These are phyloP conservation scores for Solanum acaule DNA, from an alignment of 257 asterid species.

Conservation along the genomic window DNA sequence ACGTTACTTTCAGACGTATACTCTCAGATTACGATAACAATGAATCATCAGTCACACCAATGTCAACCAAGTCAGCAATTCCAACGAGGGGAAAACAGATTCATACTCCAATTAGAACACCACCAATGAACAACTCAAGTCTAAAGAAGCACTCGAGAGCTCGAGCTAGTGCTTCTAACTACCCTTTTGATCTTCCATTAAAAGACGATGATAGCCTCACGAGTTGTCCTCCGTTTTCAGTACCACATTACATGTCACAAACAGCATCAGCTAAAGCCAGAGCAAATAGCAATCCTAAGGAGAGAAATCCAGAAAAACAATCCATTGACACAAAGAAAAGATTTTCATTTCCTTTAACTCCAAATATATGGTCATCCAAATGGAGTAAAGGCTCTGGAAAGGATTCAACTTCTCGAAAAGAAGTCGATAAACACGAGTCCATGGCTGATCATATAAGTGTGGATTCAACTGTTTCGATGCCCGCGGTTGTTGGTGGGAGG, in stretches of 20 bases:
- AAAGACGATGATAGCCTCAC: constrained; percentile 85
- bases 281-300: constrained; percentile 73
- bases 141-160: constrained; percentile 26
- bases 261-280: constrained; percentile 77
- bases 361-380: constrained; percentile 50
- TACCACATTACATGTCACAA: constrained; percentile 79
- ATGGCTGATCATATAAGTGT: constrained; percentile 43
- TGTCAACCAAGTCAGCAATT: constrained; percentile 60
- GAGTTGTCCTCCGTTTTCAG: constrained; percentile 87
- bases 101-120: constrained; percentile 55
- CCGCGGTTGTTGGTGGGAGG: constrained; percentile 62
- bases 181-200: constrained; percentile 27
- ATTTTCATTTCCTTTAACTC: constrained; percentile 80
- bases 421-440: constrained; percentile 38
- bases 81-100: constrained; percentile 43
- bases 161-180: constrained; percentile 36
- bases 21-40: constrained; percentile 25
- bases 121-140: constrained; percentile 24
- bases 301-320: constrained; percentile 59
- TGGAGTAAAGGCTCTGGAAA: constrained; percentile 66
- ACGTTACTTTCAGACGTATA: constrained; percentile 22
- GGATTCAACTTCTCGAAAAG: constrained; percentile 40
- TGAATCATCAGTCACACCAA: constrained; percentile 59
- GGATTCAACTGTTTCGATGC: constrained; percentile 75
- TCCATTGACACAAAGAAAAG: constrained; percentile 60